Base-by-base conservation (phyloP, 768 basidiomycete species). In the Trametes elegans region DNA sequence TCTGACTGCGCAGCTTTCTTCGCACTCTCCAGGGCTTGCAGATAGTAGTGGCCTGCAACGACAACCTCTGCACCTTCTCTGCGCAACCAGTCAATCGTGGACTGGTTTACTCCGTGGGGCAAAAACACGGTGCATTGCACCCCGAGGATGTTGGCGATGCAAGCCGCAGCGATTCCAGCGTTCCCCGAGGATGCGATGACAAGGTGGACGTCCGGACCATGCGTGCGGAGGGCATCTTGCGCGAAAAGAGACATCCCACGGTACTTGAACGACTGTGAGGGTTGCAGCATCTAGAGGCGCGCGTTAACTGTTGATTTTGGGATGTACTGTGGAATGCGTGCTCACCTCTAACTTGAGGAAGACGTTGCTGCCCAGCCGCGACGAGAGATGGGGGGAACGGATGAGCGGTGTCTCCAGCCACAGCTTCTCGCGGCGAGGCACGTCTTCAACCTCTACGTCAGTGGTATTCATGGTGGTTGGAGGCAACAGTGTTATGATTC, bases 141-240 rank as follows among this genome's bases (percentile, higher is more conserved):
- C 7, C 70, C 69, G 23, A 89, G 74, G 18, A 64, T 70, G 26
- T 77, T 72, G 7, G 88, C 81, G 21, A 82, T 83, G 57, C 80
- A 78, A 13, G 88, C 88, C 0, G 80, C 79, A 11, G 87, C 89
- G 13, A 89, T 71, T 1, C 83, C 88, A n/a, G 87, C 90, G 64
- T 91, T 90, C n/a, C 89, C 89, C 5, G 84, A 79, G 0, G 89
- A 91, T 0, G 89, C 87, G 46, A 84, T 81, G 39, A 90, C 72
- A 36, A 84, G 71, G 66, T 88, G 89, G 5, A 83, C 73, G 27
- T 67, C 64, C 13, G 76, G 65, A 0, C 89, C 88, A 47, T 79
- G 74, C 19, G 65, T 70, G 53, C 76, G 71, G 49, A 76, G 75
- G 18, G 78, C 79, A 27, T 75, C 72, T 60, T 81, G 77, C 3